Evolutionary conservation across 1,284 basidiomycete genomes (phyloP).

Genomic region (Erythrobasidium hasegawianum): DNA sequence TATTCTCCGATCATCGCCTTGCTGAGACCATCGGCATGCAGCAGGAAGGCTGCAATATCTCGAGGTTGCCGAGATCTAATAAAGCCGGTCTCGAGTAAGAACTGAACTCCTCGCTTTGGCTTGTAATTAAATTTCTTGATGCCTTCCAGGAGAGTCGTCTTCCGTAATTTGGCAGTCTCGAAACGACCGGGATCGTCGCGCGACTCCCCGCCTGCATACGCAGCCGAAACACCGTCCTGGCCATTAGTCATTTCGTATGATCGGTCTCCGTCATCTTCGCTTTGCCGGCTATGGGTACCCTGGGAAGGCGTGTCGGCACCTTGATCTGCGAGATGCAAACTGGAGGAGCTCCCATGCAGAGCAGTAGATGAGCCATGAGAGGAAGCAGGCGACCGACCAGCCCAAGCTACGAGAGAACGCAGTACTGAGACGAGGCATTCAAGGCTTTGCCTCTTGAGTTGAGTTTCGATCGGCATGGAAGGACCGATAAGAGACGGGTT

Average conservation of each 20-base stretch:
- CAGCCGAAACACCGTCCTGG: conserved; percentile 7
- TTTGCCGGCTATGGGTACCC: conserved; percentile 28
- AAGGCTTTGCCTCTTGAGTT: conserved; percentile 78
- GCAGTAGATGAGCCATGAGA: conserved; percentile 6
- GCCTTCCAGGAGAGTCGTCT: conserved; percentile 90
- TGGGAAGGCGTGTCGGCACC: conserved; percentile 41
- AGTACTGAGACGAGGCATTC: conserved; percentile 84
- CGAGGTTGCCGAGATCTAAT: conserved; percentile 70
- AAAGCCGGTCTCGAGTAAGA: conserved; percentile 83
- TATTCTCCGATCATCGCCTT: conserved; percentile 98
- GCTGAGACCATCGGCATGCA: conserved; percentile 85
- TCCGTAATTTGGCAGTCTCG: conserved; percentile 94
- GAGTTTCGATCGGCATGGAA: conserved; percentile 68
- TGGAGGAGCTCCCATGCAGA: conserved; percentile 8
- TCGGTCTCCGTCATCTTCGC: conserved; percentile 28
- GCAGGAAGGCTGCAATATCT: conserved; percentile 82
- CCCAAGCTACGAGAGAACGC: conserved; percentile 85
- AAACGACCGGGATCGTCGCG: conserved; percentile 88
- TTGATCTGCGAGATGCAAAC: conserved; percentile 37
- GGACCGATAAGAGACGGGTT: conserved; percentile 1
- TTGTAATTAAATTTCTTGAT: conserved; percentile 99
- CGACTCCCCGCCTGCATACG: conserved; percentile 4
- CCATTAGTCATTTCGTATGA: conserved; percentile 11
- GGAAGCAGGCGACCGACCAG: conserved; percentile 46
- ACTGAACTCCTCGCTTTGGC: conserved; percentile 88